Conservation (phyloP, 441 rosid species). For the Jatropha multifida region DNA sequence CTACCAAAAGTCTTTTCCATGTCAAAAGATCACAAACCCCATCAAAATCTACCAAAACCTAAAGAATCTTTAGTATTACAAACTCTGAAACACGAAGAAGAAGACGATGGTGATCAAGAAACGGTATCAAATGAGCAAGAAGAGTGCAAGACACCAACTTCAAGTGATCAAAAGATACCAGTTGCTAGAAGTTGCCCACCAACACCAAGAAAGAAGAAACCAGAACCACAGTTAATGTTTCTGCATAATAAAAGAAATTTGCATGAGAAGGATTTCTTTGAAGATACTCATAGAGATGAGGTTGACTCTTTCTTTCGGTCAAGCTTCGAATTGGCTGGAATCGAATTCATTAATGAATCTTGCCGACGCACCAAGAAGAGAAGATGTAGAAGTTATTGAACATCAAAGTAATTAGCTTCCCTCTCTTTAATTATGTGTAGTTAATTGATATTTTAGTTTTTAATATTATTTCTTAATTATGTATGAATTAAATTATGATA, state of each 20-base stretch:
- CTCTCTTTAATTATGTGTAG: background rate
- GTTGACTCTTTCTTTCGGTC: constrained; percentile 54
- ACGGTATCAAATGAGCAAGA: constrained; percentile 24
- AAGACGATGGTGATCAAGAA: background rate
- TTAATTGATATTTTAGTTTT: too few relatives aligned
- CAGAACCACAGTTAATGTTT: constrained; percentile 10
- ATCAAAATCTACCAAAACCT: constrained; percentile 12
- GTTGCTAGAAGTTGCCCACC: constrained; percentile 50
- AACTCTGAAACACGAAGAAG: constrained; percentile 10
- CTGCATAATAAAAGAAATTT: constrained; percentile 41
- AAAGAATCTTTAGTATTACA: background rate
- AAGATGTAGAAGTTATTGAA: constrained; percentile 49
- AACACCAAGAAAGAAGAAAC: constrained; percentile 46
- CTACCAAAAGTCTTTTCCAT: constrained; percentile 15
- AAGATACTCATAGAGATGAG: constrained; percentile 38
- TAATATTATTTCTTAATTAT: background rate
- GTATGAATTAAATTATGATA: background rate
- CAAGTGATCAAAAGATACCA: constrained; percentile 51
- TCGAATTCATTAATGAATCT: constrained; percentile 13
- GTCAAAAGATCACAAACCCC: constrained; percentile 28
- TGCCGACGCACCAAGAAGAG: constrained; percentile 30
- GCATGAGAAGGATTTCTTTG: constrained; percentile 43
- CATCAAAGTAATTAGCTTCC: background rate
- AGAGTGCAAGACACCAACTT: constrained; percentile 52
- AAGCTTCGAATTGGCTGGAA: constrained; percentile 17